Percentiles rank a stretch among this genome's conserved stretches.
Conservation (phyloP, 192 early-diverging fungal species). For the Dispira simplex region DNA sequence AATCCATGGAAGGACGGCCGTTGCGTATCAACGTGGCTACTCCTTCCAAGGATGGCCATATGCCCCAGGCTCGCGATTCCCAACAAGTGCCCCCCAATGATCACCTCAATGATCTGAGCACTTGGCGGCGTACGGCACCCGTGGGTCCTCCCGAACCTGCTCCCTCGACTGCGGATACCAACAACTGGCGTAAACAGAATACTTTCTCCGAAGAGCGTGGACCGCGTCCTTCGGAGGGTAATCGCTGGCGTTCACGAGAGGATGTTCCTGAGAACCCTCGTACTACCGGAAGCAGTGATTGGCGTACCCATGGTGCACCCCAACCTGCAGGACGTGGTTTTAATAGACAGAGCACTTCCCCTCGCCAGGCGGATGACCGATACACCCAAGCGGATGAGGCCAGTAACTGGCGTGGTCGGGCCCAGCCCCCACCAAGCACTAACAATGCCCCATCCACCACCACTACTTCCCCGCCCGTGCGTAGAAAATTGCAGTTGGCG, state of each 20-base stretch:
- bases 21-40: constrained; percentile 1
- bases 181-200: too few relatives aligned
- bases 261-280: background rate
- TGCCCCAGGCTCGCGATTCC: background rate
- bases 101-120: background rate
- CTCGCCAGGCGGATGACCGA: background rate
- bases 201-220: too few relatives aligned
- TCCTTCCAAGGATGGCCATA: background rate
- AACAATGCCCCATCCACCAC: background rate
- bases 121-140: background rate
- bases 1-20: background rate
- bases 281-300: background rate
- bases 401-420: constrained; percentile 1
- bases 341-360: background rate
- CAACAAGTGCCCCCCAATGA: background rate
- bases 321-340: background rate
- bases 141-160: background rate
- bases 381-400: background rate
- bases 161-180: too few relatives aligned
- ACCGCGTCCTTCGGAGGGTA: too few relatives aligned
- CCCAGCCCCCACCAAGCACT: too few relatives aligned
- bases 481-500: constrained; percentile 1
- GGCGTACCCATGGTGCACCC: background rate
- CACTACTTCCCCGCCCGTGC: background rate
- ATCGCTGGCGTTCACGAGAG: too few relatives aligned